Evolutionary conservation across 805 yeast species (phyloP).

Genomic region (Candida ascalaphidarum): DNA sequence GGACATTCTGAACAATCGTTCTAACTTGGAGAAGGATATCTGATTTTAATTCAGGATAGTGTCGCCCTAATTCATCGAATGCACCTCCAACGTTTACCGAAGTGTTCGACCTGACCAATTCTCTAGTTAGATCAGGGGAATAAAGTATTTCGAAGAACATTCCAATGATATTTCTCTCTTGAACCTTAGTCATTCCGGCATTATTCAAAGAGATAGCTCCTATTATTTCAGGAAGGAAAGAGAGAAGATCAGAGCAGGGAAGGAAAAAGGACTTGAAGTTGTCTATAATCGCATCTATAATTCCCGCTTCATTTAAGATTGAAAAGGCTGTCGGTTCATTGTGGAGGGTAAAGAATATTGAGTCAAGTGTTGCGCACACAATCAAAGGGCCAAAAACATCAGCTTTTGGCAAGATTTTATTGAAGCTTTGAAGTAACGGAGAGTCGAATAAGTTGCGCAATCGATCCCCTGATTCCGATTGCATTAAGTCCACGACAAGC

Average conservation of each 20-base stretch:
- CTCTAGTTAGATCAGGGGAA: constrained; percentile 41
- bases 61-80: constrained; percentile 76
- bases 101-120: constrained; percentile 39
- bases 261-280: constrained; percentile 48
- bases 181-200: constrained; percentile 57
- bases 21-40: constrained; percentile 42
- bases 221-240: constrained; percentile 62
- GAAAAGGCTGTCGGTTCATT: constrained; percentile 87
- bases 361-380: constrained; percentile 51
- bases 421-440: constrained; percentile 55
- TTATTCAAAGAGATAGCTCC: constrained; percentile 78
- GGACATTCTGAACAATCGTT: constrained; percentile 36
- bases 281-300: constrained; percentile 56
- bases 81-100: constrained; percentile 53
- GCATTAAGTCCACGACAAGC: constrained; percentile 54
- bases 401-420: constrained; percentile 48
- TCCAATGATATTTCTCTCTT: constrained; percentile 26
- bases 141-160: constrained; percentile 44
- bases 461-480: constrained; percentile 74
- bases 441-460: constrained; percentile 83
- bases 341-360: constrained; percentile 65
- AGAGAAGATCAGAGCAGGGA: constrained; percentile 49
- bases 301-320: constrained; percentile 68
- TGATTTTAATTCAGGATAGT: constrained; percentile 67
- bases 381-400: constrained; percentile 59